Conservation (phyloP, 768 basidiomycete species). For the Chalciporus chontae region DNA sequence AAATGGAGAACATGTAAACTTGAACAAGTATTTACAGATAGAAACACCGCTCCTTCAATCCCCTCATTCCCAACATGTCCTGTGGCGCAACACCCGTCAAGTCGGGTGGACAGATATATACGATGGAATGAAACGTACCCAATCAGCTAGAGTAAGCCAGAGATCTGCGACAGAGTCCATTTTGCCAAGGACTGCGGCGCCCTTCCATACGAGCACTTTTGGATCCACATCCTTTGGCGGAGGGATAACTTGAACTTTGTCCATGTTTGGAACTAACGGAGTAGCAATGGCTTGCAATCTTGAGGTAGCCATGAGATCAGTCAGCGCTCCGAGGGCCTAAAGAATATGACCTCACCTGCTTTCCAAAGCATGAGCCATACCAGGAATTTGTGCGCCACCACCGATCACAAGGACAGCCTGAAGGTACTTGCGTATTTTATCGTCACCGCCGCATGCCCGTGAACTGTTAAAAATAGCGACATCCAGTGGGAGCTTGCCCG, state of each 20-base stretch:
- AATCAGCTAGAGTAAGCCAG: conserved; percentile 86
- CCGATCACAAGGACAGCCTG: conserved; percentile 87
- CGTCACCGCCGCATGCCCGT: conserved; percentile 82
- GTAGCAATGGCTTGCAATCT: conserved; percentile 80
- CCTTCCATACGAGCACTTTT: conserved; percentile 90
- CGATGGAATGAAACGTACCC: conserved; percentile 49
- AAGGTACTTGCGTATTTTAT: conserved; percentile 86
- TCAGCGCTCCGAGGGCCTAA: neutral
- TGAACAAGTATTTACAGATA: conserved; percentile 45
- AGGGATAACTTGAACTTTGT: conserved; percentile 89
- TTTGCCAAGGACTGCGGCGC: conserved; percentile 84
- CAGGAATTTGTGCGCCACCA: conserved; percentile 75
- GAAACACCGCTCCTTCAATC: conserved; percentile 78
- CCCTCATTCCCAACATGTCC: conserved; percentile 78
- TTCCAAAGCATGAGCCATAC: conserved; percentile 82
- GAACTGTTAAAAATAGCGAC: conserved; percentile 92
- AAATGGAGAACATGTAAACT: neutral
- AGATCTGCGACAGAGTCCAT: conserved; percentile 88
- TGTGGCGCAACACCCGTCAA: conserved; percentile 28
- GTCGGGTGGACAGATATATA: neutral
- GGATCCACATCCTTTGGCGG: conserved; percentile 93
- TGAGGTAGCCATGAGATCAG: conserved; percentile 6
- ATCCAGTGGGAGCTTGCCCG: conserved; percentile 87
- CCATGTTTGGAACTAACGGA: conserved; percentile 78
- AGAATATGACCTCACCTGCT: conserved; percentile 55